These are phyloP conservation scores for Fusarium globosum DNA, from an alignment of 2,329 filamentous ascomycete genomes.

Conservation along the genomic window DNA sequence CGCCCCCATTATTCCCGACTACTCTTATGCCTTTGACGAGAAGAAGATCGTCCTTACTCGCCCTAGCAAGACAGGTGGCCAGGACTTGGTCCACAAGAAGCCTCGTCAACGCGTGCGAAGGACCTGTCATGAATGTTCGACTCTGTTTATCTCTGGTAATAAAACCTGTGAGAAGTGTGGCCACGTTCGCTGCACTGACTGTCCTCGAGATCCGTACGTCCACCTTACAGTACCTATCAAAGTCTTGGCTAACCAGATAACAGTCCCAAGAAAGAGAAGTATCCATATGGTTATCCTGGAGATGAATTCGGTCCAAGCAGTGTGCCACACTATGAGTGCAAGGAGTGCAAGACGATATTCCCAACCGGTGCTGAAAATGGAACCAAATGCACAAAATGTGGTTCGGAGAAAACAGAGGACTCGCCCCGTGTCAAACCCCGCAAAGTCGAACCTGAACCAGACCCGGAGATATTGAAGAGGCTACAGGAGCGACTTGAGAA, in stretches of 20 bases:
- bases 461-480: slow-evolving; percentile 68
- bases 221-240: slow-evolving; percentile 5
- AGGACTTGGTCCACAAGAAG: slow-evolving; percentile 78
- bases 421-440: slow-evolving; percentile 69
- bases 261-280: slow-evolving; percentile 75
- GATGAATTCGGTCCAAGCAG: slow-evolving; percentile 67
- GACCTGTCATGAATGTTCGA: slow-evolving; percentile 79
- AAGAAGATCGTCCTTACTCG: slow-evolving; percentile 68
- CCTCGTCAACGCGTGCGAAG: slow-evolving; percentile 79
- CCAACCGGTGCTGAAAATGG: slow-evolving; percentile 61
- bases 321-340: slow-evolving; percentile 68
- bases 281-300: slow-evolving; percentile 76
- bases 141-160: slow-evolving; percentile 66
- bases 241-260: slow-evolving; percentile 20
- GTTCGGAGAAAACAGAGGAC: slow-evolving; percentile 67
- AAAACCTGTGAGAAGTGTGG: slow-evolving; percentile 76
- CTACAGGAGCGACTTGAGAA: slow-evolving; percentile 66
- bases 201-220: slow-evolving; percentile 82
- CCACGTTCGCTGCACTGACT: slow-evolving; percentile 82
- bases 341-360: slow-evolving; percentile 71
- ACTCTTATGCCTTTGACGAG: slow-evolving; percentile 56
- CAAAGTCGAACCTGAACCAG: slow-evolving; percentile 70
- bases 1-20: slow-evolving; percentile 63
- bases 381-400: slow-evolving; percentile 68
- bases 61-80: slow-evolving; percentile 73